These are phyloP conservation scores for Letharia lupina DNA, from an alignment of 495 filamentous ascomycete species.

Conservation along the genomic window DNA sequence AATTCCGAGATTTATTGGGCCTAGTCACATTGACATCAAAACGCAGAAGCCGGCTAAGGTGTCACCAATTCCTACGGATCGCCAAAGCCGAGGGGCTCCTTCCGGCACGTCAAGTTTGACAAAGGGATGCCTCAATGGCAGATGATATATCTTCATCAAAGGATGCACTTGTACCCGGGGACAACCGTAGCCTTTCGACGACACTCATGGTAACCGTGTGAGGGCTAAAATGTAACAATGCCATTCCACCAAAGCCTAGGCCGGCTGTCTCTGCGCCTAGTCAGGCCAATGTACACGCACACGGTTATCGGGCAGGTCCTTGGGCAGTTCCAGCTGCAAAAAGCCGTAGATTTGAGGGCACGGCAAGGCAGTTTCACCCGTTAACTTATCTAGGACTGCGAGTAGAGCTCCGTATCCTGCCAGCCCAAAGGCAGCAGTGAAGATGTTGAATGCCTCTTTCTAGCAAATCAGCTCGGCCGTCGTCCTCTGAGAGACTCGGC, in stretches of 20 bases:
- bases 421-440: not conserved
- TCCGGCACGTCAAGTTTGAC: not conserved
- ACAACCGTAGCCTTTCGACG: not conserved
- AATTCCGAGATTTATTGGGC: slow-evolving; percentile 60
- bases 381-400: too few species aligned
- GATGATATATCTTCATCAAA: not conserved
- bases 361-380: not conserved
- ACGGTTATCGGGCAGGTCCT: not conserved
- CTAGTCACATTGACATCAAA: not conserved
- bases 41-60: not conserved
- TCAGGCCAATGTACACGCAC: not conserved
- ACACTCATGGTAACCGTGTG: not conserved
- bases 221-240: not conserved
- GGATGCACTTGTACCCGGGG: not conserved
- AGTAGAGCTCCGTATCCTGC: not conserved
- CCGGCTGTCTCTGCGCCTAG: not conserved
- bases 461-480: not conserved
- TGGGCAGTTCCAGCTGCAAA: not conserved
- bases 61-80: not conserved
- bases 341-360: not conserved
- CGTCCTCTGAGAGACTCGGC: not conserved
- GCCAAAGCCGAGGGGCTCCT: not conserved
- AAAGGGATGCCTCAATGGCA: not conserved
- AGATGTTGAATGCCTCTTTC: not conserved
- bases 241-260: not conserved